Conservation (phyloP, 1,139 yeast genomes). For the Saccharomyces uvarum region DNA sequence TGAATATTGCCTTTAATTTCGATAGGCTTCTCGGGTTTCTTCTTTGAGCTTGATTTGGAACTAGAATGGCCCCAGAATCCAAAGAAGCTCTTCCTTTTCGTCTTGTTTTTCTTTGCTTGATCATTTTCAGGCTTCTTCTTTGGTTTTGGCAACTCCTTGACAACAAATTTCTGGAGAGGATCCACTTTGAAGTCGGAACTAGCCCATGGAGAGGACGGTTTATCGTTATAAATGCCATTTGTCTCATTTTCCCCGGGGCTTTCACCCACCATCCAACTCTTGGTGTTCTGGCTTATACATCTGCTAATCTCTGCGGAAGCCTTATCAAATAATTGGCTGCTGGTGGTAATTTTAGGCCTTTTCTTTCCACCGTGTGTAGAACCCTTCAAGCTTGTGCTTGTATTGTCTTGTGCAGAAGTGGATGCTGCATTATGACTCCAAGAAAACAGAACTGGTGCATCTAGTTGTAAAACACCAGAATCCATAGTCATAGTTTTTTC, state of each 20-base stretch:
- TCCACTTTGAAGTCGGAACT: conserved; percentile 23
- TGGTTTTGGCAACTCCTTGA: conserved; percentile 21
- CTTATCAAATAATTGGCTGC: conserved; percentile 13
- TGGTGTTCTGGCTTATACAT: neutral
- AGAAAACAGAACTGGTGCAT: conserved; percentile 23
- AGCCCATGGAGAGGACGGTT: conserved; percentile 4
- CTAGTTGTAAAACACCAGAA: conserved; percentile 11
- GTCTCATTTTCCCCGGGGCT: neutral
- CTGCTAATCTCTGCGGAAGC: conserved; percentile 10
- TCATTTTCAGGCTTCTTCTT: conserved; percentile 11
- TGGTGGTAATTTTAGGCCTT: conserved; percentile 10
- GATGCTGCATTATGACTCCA: conserved; percentile 19
- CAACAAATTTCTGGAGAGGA: conserved; percentile 26
- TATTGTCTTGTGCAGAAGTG: neutral
- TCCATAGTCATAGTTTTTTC: conserved; percentile 14
- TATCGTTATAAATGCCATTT: conserved; percentile 4
- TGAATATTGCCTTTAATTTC: neutral
- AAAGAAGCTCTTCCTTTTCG: conserved; percentile 16
- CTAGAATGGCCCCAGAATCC: conserved; percentile 22
- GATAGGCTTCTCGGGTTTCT: neutral
- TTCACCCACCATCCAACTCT: neutral
- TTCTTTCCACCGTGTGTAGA: neutral
- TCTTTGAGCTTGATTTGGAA: neutral
- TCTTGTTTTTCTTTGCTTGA: conserved; percentile 9
- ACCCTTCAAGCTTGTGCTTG: neutral